phyloP scores from a whole-genome alignment of 495 filamentous ascomycete species.

The Letharia lupina region DNA sequence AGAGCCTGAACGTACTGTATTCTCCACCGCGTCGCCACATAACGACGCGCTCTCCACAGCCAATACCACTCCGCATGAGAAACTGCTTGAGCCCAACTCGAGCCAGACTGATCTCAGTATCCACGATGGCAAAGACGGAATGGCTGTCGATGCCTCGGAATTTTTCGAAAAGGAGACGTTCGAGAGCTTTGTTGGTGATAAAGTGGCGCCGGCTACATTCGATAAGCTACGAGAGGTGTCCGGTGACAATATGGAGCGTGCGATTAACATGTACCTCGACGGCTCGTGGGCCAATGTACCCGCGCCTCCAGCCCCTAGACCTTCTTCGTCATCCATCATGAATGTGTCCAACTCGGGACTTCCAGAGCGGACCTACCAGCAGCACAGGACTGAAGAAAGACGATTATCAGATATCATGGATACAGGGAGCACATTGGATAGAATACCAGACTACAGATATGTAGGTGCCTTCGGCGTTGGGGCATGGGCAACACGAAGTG shows the following conservation, averaged over 20 bases:
- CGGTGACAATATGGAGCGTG: slow-evolving; percentile 53
- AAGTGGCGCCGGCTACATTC: slow-evolving; percentile 46
- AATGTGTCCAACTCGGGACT: slow-evolving; percentile 15
- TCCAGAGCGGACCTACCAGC: slow-evolving; percentile 4
- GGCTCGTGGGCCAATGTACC: slow-evolving; percentile 69
- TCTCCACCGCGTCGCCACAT: slow-evolving; percentile 14
- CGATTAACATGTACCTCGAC: slow-evolving; percentile 84
- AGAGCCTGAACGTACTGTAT: slow-evolving; percentile 25
- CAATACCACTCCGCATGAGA: slow-evolving; percentile 4
- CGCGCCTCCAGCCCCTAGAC: slow-evolving; percentile 8
- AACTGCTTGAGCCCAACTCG: slow-evolving; percentile 10
- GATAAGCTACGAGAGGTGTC: slow-evolving; percentile 48
- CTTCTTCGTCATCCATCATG: slow-evolving; percentile 13
- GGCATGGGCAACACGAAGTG: slow-evolving; percentile 88
- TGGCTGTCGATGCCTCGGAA: not conserved
- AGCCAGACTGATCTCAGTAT: slow-evolving; percentile 14
- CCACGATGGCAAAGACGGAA: not conserved
- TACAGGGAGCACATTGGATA: slow-evolving; percentile 14
- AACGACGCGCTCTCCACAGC: slow-evolving; percentile 16
- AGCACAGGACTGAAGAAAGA: not conserved
- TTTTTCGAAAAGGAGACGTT: slow-evolving; percentile 64
- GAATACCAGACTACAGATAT: slow-evolving; percentile 60
- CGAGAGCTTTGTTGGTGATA: slow-evolving; percentile 59
- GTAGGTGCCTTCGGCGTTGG: slow-evolving; percentile 86
- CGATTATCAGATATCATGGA: not conserved